Base-by-base conservation (phyloP, 805 yeast genomes). In the Starmerella potacharoeniae region DNA sequence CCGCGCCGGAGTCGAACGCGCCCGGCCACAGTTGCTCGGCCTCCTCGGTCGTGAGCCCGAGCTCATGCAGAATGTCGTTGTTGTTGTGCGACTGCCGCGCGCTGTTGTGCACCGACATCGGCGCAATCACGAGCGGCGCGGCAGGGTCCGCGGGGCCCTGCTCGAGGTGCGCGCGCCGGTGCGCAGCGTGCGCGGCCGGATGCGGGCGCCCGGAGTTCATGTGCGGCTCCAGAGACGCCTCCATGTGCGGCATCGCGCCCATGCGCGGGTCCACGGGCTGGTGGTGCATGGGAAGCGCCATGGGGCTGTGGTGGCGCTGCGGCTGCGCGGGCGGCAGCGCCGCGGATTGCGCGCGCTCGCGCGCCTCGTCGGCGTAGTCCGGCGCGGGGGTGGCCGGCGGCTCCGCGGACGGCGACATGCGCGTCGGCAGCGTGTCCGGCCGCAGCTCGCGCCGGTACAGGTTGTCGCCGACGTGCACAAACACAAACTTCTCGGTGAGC, bases 381-480 rank as follows among this genome's bases (percentile, higher is more conserved):
- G 52, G 34, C 10, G 39, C 13, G 14, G 39, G 51, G n/a, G 39
- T 11, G 14, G 30, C 33, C 16, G 28, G 29, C 11, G 36, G 6
- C 22, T 46, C 30, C 17, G 30, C 33, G 8, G 35, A 2, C 44
- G 29, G 33, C n/a, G 30, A 11, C 34, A 22, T 14, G 11, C 34
- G 35, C 14, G 43, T 46, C 10, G 54, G 37, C 44, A 46, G 29
- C 16, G 37, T 7, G 37, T 31, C 49, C 22, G 55, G 55, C n/a
- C 64, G 48, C 14, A 50, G 53, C 37, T 63, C 64, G 28, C 64
- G 62, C 4, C 69, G 60, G 54, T 64, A 68, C 10, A 68, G 58
- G 30, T 69, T 69, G 46, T 65, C 63, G 11, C 71, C 71, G 0
- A 64, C 69, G 4, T 67, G 69, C 29, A 67, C 64, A 57, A 66